phyloP scores from a whole-genome alignment of 2,329 filamentous ascomycete species.

The Epichloe gansuensis region DNA sequence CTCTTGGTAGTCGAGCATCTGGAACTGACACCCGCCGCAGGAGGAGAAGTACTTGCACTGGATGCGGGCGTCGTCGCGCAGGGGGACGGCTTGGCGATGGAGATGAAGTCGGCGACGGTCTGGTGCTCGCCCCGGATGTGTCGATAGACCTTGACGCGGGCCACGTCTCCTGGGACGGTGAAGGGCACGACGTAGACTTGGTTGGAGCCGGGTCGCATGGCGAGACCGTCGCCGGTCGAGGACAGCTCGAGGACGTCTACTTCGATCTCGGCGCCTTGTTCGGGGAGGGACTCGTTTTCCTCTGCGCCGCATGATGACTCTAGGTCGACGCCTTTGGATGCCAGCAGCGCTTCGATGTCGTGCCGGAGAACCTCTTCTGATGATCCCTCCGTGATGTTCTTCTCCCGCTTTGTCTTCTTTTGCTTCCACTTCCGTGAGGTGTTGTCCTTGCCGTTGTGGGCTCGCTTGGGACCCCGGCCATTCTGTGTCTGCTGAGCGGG shows the following conservation, averaged over 20 bases:
- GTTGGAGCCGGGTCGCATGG: constrained; percentile 49
- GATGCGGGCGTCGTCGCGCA: constrained; percentile 66
- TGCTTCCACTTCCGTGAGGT: constrained; percentile 19
- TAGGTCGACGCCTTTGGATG: constrained; percentile 22
- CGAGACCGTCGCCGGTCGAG: constrained; percentile 85
- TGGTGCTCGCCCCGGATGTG: constrained; percentile 56
- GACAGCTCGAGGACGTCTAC: constrained; percentile 73
- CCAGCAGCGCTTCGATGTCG: constrained; percentile 47
- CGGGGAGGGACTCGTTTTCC: constrained; percentile 37
- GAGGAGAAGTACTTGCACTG: constrained; percentile 75
- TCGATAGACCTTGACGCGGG: constrained; percentile 65
- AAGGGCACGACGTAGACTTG: constrained; percentile 82
- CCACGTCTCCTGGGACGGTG: constrained; percentile 70
- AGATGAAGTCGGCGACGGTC: constrained; percentile 70
- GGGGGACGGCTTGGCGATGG: constrained; percentile 58
- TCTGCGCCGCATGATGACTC: constrained; percentile 7
- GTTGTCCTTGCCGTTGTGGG: constrained; percentile 2
- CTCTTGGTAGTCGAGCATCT: constrained; percentile 84
- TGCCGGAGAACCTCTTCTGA: constrained; percentile 53
- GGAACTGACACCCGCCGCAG: constrained; percentile 92
- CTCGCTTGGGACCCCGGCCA: constrained; percentile 1
- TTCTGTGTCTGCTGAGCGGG: neutral
- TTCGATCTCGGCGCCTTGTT: constrained; percentile 63
- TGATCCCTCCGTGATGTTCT: constrained; percentile 48
- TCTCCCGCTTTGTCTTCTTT: constrained; percentile 46